A percentile compares a stretch with the other conserved stretches of the same genome.
Evolutionary conservation across 176 grass and related monocot species (phyloP).

Genomic region (Alopecurus myosuroides): DNA sequence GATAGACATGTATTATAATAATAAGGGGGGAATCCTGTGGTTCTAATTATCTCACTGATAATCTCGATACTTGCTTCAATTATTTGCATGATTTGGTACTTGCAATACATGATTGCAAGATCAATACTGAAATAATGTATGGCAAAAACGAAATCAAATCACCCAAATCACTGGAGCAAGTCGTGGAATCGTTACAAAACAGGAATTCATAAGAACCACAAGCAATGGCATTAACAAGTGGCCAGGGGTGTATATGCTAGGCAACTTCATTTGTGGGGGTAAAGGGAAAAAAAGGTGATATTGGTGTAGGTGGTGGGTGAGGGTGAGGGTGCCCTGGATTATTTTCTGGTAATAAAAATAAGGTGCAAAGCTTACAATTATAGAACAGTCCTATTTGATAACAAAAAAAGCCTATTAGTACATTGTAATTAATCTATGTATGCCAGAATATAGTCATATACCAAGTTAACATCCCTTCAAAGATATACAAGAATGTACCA

Average conservation of each 20-base stretch:
- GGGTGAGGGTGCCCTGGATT: background rate
- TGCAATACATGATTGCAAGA: background rate
- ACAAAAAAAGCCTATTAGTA: background rate
- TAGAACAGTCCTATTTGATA: background rate
- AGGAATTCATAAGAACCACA: background rate
- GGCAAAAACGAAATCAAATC: background rate
- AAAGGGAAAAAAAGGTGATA: background rate
- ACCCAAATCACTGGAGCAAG: background rate
- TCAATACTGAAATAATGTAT: background rate
- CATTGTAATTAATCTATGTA: background rate
- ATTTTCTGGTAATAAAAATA: background rate
- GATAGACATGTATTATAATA: background rate
- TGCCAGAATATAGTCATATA: background rate
- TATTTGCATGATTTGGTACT: background rate
- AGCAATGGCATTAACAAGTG: background rate
- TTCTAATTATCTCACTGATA: background rate
- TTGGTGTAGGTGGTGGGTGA: background rate
- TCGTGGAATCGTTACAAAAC: background rate
- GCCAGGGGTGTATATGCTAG: background rate
- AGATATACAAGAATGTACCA: background rate
- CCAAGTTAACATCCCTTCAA: background rate
- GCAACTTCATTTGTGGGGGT: background rate
- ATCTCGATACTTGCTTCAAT: background rate
- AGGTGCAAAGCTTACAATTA: background rate
- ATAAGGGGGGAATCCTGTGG: background rate